phyloP scores from a whole-genome alignment of 768 basidiomycete genomes.

The Pisolithus microcarpus region DNA sequence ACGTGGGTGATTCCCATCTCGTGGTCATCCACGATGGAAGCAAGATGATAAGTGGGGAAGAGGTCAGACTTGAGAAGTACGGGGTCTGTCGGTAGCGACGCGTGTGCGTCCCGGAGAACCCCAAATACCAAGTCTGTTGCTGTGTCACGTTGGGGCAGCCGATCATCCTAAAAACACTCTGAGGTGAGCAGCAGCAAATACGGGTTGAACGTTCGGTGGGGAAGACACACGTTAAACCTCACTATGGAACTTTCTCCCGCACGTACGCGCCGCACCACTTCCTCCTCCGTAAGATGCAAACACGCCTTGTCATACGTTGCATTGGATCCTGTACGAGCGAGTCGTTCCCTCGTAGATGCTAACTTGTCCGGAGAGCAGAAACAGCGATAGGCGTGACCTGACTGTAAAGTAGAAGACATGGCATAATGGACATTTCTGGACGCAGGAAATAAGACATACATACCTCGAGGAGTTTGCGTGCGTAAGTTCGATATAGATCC shows the following conservation, averaged over 20 bases:
- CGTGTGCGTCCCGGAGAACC: slow-evolving; percentile 61
- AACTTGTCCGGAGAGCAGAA: slow-evolving; percentile 81
- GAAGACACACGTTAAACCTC: slow-evolving; percentile 72
- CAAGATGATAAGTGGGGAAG: slow-evolving; percentile 95
- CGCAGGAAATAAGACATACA: slow-evolving; percentile 3
- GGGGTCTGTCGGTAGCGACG: slow-evolving; percentile 80
- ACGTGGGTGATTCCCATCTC: slow-evolving; percentile 97
- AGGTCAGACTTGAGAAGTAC: slow-evolving; percentile 87
- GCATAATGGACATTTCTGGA: neutral
- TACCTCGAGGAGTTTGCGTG: slow-evolving; percentile 72
- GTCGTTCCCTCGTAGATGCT: slow-evolving; percentile 54
- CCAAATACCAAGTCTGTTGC: slow-evolving; percentile 74
- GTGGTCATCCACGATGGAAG: slow-evolving; percentile 92
- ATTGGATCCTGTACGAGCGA: slow-evolving; percentile 68
- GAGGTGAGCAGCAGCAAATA: neutral
- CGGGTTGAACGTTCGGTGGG: too few relatives aligned
- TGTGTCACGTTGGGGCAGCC: slow-evolving; percentile 42
- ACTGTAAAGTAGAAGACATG: slow-evolving; percentile 34
- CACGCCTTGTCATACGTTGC: slow-evolving; percentile 86
- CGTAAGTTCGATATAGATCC: slow-evolving; percentile 74
- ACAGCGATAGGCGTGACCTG: slow-evolving; percentile 88
- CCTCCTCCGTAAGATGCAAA: slow-evolving; percentile 79
- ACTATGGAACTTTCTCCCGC: slow-evolving; percentile 77
- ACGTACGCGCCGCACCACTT: slow-evolving; percentile 63
- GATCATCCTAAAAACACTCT: slow-evolving; percentile 42